Evolutionary conservation across 352 stramenopile species (phyloP).

Genomic region (Phytophthora cactorum): DNA sequence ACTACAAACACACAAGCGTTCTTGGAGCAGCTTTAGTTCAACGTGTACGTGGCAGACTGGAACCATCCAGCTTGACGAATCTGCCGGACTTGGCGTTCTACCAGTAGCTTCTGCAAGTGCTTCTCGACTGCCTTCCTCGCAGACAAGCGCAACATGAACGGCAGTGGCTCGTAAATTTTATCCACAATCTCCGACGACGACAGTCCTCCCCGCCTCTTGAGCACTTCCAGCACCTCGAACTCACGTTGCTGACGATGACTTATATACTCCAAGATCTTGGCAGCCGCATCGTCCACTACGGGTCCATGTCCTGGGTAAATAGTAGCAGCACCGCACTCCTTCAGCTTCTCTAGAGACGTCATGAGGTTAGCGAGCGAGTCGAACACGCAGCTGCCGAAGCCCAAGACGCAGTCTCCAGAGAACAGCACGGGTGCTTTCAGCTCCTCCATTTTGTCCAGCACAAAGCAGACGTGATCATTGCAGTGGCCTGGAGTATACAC

Average conservation of each 20-base stretch:
- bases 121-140: constrained; percentile 63
- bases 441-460: constrained; percentile 46
- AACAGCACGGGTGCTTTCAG: constrained; percentile 53
- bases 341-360: constrained; percentile 65
- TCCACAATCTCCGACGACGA: constrained; percentile 57
- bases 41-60: constrained; percentile 39
- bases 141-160: constrained; percentile 57
- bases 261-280: constrained; percentile 83
- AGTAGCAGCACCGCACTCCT: constrained; percentile 35
- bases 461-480: constrained; percentile 86
- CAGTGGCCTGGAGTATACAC: constrained; percentile 88
- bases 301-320: constrained; percentile 85
- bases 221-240: constrained; percentile 58
- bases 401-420: constrained; percentile 87
- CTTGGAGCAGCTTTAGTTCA: constrained; percentile 7
- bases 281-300: constrained; percentile 61
- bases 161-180: constrained; percentile 61
- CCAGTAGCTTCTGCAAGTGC: constrained; percentile 68
- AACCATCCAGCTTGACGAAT: constrained; percentile 33
- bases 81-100: constrained; percentile 46
- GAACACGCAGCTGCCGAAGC: constrained; percentile 86
- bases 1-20: constrained; percentile 10
- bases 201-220: constrained; percentile 34
- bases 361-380: constrained; percentile 86
- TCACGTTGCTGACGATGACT: constrained; percentile 77